Evolutionary conservation across 2,329 filamentous ascomycete genomes (phyloP).

Genomic region (Pseudocercospora cruenta): DNA sequence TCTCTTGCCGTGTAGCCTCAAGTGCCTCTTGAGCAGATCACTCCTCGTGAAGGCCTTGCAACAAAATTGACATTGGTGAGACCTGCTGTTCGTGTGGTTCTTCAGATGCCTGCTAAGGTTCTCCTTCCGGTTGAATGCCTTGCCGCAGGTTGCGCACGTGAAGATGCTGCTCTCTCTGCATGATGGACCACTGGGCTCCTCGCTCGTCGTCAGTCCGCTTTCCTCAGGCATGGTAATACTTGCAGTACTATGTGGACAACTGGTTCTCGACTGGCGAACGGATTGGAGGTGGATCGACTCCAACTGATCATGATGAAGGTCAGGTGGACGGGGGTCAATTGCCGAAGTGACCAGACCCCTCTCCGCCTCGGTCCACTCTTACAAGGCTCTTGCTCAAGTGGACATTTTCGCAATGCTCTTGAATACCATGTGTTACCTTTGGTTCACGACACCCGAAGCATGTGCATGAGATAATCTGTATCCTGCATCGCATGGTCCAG

Average conservation of each 20-base stretch:
- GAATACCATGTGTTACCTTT: too few relatives aligned
- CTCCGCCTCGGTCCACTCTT: background rate
- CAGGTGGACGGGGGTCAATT: background rate
- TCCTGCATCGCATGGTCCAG: background rate
- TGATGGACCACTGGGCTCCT: background rate
- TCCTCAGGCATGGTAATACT: background rate
- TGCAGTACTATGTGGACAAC: too few relatives aligned
- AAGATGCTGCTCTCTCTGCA: background rate
- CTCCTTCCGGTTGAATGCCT: background rate
- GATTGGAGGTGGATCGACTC: too few relatives aligned
- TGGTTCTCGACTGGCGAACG: too few relatives aligned
- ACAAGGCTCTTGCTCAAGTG: too few relatives aligned
- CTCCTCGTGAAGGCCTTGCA: slow-evolving; percentile 1
- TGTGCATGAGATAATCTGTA: slow-evolving; percentile 1
- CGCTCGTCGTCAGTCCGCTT: background rate
- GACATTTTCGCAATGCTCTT: too few relatives aligned
- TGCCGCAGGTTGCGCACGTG: background rate
- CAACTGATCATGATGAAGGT: too few relatives aligned
- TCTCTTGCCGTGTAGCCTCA: background rate
- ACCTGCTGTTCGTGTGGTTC: background rate
- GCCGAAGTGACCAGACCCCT: too few relatives aligned
- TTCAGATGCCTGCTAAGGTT: background rate
- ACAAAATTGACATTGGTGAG: background rate
- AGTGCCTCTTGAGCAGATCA: slow-evolving; percentile 4
- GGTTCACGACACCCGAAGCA: background rate